Base-by-base conservation (phyloP, 2,329 filamentous ascomycete genomes). In the Zymoseptoria crescenta region DNA sequence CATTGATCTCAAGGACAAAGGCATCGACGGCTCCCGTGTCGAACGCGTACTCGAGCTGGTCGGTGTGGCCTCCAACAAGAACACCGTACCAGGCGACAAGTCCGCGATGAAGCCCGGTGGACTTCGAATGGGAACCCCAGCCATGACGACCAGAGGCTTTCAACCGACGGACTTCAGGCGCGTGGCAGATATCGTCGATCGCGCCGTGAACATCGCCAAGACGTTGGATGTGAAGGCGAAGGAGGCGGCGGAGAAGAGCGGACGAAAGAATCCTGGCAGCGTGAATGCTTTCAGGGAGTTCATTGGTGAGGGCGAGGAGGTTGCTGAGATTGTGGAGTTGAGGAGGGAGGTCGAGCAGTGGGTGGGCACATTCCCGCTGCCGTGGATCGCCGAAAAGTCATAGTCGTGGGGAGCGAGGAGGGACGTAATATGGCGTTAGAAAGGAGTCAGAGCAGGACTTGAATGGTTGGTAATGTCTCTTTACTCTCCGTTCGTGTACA, bases 21-120 rank as follows among this genome's bases (percentile, higher is more conserved):
- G 82, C 59, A 86, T 99, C 62, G 94, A 99, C 71, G 93, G 93
- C 68, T 93, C 94, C 58, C 91, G 94, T 75, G 89, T 97, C 49
- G 94, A 99, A 83, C 87, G 90, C 59, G 87, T 99, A 59, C 86
- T 99, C 19, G 94, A 99, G 81, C 89, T 95, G 75, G 94, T 96
- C 77, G 96, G 96, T 81, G 95, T 97, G 56, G 94, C 94, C n/a
- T 88, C 89, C 73, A 99, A 99, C 82, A 99, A 99, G 83, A 99
- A 99, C 79, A 96, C 94, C 7, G 93, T 96, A 0, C 94, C 94
- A 1, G 94, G 93, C 50, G 94, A 99, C 77, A 90, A 87, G 73
- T 96, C 91, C 0, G 94, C 94, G 1, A 83, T 99, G 71, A 90
- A 93, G 64, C 94, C 94, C 13, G 93, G 93, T 66, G 94, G 94